A percentile compares a stretch with the other conserved stretches of the same genome.
Conservation (phyloP, 225 moss, liverwort and hornwort genomes). For the Bryum argenteum region DNA sequence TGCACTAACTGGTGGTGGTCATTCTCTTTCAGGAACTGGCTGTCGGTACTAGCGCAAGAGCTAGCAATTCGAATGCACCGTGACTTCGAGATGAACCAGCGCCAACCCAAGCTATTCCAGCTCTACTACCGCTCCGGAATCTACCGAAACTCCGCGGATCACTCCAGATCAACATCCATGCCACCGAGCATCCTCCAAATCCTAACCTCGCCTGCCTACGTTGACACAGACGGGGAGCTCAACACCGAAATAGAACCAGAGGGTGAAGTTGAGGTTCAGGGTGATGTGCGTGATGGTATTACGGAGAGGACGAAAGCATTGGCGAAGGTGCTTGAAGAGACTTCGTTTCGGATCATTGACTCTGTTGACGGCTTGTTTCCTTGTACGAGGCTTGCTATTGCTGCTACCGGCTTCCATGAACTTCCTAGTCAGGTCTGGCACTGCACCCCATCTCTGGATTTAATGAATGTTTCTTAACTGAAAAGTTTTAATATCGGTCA, state of each 20-base stretch:
- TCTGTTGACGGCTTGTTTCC: constrained; percentile 79
- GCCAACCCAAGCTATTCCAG: constrained; percentile 85
- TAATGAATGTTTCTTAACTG: not conserved
- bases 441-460: not conserved
- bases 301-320: constrained; percentile 73
- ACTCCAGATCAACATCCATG: constrained; percentile 84
- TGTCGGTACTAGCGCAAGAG: constrained; percentile 72
- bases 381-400: constrained; percentile 84
- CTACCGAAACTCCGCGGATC: constrained; percentile 73
- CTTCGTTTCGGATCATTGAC: constrained; percentile 61
- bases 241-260: constrained; percentile 24
- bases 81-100: constrained; percentile 81
- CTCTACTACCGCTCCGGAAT: constrained; percentile 85
- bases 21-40: constrained; percentile 57
- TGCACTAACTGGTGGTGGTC: not conserved
- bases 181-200: constrained; percentile 67
- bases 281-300: constrained; percentile 49
- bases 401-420: constrained; percentile 84
- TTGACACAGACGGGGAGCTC: constrained; percentile 35
- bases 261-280: constrained; percentile 34
- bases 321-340: constrained; percentile 73
- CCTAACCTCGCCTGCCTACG: constrained; percentile 48
- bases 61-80: constrained; percentile 84
- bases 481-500: not conserved
- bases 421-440: constrained; percentile 67